Conservation (phyloP, 768 basidiomycete species). For the Mycena maculata region DNA sequence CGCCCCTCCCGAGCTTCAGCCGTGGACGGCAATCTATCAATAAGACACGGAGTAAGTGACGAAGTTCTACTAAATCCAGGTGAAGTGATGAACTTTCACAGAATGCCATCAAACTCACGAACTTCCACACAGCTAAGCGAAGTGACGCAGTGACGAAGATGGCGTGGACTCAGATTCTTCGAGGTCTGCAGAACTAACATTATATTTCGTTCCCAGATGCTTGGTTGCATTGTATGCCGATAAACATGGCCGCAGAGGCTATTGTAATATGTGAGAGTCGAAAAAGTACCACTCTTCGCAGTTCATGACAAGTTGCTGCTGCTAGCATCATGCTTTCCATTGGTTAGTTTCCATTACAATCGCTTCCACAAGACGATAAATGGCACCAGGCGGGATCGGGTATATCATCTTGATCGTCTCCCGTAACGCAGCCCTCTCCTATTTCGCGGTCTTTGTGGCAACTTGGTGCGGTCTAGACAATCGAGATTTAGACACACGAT, state of each 20-base stretch:
- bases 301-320: not conserved
- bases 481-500: not conserved
- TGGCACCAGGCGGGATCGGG: constrained; percentile 51
- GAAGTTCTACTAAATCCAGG: too few species aligned
- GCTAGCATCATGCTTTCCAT: constrained; percentile 24
- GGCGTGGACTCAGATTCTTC: too few species aligned
- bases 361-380: not conserved
- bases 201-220: constrained; percentile 1
- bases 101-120: too few species aligned
- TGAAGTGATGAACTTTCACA: too few species aligned
- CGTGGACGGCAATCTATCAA: too few species aligned
- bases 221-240: constrained; percentile 30
- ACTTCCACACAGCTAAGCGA: too few species aligned
- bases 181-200: too few species aligned
- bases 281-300: not conserved
- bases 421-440: constrained; percentile 69
- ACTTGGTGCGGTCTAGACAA: constrained; percentile 63
- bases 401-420: constrained; percentile 78
- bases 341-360: not conserved
- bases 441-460: constrained; percentile 79
- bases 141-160: too few species aligned
- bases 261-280: constrained; percentile 54
- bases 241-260: constrained; percentile 54
- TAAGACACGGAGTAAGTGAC: too few species aligned
- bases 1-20: too few species aligned